A percentile compares a stretch with the other conserved stretches of the same genome.
Conservation (phyloP, 2,329 filamentous ascomycete genomes). For the Neonectria magnoliae region DNA sequence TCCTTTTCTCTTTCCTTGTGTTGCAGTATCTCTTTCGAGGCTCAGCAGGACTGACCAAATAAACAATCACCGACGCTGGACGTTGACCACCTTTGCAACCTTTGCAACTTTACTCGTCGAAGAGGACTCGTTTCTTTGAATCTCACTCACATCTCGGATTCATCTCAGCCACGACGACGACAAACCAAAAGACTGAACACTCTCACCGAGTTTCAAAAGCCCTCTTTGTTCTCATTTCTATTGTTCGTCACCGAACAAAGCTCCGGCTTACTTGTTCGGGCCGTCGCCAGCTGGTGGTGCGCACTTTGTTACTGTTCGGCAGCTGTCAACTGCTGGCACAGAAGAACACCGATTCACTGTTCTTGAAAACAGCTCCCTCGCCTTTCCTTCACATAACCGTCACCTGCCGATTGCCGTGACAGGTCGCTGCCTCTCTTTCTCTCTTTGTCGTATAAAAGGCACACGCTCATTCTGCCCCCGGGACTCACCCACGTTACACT, state of each 20-base stretch:
- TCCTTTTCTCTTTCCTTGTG: conserved; percentile 30
- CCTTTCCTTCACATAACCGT: conserved; percentile 22
- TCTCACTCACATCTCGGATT: conserved; percentile 1
- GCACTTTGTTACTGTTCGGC: conserved; percentile 20
- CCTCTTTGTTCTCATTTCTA: conserved; percentile 1
- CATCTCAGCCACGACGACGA: not conserved
- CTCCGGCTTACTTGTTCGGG: not conserved
- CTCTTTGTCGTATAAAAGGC: conserved; percentile 31
- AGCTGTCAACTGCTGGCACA: not conserved
- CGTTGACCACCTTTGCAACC: conserved; percentile 10
- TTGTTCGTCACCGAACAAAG: conserved; percentile 18
- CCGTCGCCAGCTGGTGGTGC: conserved; percentile 6
- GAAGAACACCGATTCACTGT: conserved; percentile 29
- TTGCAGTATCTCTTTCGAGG: conserved; percentile 29
- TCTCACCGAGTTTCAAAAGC: conserved; percentile 5
- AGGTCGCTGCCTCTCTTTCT: conserved; percentile 26
- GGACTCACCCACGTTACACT: conserved; percentile 24
- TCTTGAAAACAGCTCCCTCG: conserved; percentile 20
- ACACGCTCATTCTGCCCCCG: conserved; percentile 30
- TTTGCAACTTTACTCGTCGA: not conserved
- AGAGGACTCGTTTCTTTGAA: not conserved
- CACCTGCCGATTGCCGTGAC: conserved; percentile 25
- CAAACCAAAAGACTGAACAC: not conserved
- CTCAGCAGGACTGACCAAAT: conserved; percentile 42
- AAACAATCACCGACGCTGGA: conserved; percentile 31